Evolutionary conservation across 2,329 filamentous ascomycete species (phyloP).

Genomic region (Hypomyces rosellus): DNA sequence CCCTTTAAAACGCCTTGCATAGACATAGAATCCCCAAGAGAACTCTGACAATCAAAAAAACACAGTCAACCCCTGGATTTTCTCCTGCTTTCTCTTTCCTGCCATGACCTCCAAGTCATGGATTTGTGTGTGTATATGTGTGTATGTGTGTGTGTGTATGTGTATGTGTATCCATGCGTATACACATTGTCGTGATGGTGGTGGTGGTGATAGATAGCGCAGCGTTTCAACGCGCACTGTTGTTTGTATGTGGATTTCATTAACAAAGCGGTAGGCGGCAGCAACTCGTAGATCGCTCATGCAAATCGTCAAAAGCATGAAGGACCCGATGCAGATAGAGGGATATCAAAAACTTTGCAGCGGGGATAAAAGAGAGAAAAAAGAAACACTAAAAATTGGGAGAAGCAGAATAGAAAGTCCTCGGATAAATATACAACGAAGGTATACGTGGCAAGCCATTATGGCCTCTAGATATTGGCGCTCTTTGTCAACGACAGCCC

Average conservation of each 20-base stretch:
- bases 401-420: slow-evolving; percentile 23
- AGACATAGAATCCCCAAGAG: slow-evolving; percentile 21
- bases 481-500: slow-evolving; percentile 38
- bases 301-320: slow-evolving; percentile 41
- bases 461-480: slow-evolving; percentile 28
- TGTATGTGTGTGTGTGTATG: too few relatives aligned
- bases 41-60: neutral
- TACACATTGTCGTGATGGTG: slow-evolving; percentile 1
- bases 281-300: slow-evolving; percentile 42
- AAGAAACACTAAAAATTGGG: slow-evolving; percentile 17
- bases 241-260: slow-evolving; percentile 11
- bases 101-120: slow-evolving; percentile 6
- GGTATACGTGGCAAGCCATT: slow-evolving; percentile 9
- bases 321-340: slow-evolving; percentile 20
- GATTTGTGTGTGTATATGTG: neutral
- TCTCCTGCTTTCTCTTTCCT: slow-evolving; percentile 7
- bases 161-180: neutral
- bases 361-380: neutral
- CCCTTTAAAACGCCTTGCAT: slow-evolving; percentile 29
- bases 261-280: slow-evolving; percentile 16
- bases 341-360: slow-evolving; percentile 22
- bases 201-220: slow-evolving; percentile 1
- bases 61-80: neutral
- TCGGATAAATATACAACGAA: slow-evolving; percentile 25
- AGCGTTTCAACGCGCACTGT: neutral